Evolutionary conservation across 2,329 filamentous ascomycete species (phyloP), one percentile per base, ranked within the genome.

Genomic region (Ophiostoma fasciatum): DNA sequence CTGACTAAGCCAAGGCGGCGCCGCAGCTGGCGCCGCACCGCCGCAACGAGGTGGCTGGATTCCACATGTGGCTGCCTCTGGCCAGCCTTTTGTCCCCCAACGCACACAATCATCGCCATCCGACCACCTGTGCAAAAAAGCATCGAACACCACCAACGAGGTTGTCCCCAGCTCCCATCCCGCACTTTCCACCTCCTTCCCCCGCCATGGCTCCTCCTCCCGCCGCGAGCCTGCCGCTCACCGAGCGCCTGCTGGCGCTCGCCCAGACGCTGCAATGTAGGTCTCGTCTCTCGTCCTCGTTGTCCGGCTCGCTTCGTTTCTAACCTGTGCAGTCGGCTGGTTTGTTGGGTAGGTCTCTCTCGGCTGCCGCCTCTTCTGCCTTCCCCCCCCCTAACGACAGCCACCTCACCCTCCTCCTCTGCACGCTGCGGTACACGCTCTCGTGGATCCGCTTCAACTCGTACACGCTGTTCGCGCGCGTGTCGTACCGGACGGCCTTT

Each of bases 251-350:
- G 42, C 60, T 83, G 50, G 67, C 72, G 48, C 69, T 96, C 48
- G 85, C 79, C 47, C 77, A 93, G 59, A 96, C 87, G 31, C 68
- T 96, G 48, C 90, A 96, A 66, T 98, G 88, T 80, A 74, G 58
- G 63, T 25, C 31, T 45, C 25, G 38, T 31, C 25, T 40, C 3
- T 12, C 21, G 12, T 46, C 35, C 42, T 36, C 42, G 42, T 22
- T 42, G 30, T 38, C 37, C 39, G 35, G 41, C 20, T 18, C 12
- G 14, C 11, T 42, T 28, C 42, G 43, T 45, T 50, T 46, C 56
- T 66, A 48, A 63, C 52, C 10, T 45, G 36, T 45, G 53, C 44
- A 78, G 74, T 87, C 53, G 80, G 71, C 51, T 88, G 82, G 82
- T 87, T 85, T 54, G 64, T 73, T 50, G 81, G 80, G 79, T 85